A percentile compares a stretch with the other conserved stretches of the same genome.
Evolutionary conservation across 768 basidiomycete species (phyloP).

Genomic region (Gloeophyllum trabeum): DNA sequence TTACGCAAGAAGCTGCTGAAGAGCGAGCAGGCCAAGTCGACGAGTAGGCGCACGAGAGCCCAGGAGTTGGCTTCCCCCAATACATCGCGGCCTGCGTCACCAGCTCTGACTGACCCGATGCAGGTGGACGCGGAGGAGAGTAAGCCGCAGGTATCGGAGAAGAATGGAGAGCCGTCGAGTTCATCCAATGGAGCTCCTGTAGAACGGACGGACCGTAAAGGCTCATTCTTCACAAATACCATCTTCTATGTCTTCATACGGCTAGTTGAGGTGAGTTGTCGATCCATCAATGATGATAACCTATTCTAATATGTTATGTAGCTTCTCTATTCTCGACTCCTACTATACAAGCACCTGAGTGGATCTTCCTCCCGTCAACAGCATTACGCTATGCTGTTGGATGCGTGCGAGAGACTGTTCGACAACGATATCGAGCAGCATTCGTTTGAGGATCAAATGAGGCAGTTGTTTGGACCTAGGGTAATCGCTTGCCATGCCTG

Average conservation of each 20-base stretch:
- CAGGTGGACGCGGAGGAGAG: constrained; percentile 20
- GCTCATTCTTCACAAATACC: constrained; percentile 82
- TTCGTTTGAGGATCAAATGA: constrained; percentile 85
- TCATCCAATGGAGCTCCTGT: constrained; percentile 8
- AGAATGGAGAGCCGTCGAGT: constrained; percentile 3
- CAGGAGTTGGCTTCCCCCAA: constrained; percentile 43
- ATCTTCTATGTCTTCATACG: constrained; percentile 80
- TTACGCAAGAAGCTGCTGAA: constrained; percentile 72
- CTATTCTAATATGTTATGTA: constrained; percentile 18
- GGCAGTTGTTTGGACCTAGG: constrained; percentile 77
- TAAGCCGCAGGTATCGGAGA: constrained; percentile 2
- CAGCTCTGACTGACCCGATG: constrained; percentile 36
- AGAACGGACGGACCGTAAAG: constrained; percentile 25
- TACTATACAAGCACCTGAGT: constrained; percentile 67
- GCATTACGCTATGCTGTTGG: constrained; percentile 76
- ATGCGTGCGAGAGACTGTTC: constrained; percentile 82
- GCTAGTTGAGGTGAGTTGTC: constrained; percentile 63
- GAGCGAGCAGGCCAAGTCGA: constrained; percentile 72
- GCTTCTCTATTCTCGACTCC: constrained; percentile 75
- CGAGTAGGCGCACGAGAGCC: constrained; percentile 43
- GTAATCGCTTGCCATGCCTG: constrained; percentile 22
- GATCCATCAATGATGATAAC: constrained; percentile 1
- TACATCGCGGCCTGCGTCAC: constrained; percentile 35
- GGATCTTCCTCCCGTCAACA: constrained; percentile 38
- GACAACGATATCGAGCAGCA: constrained; percentile 85